Conservation (phyloP, 1,284 basidiomycete species). For the Polyporus tsugae region DNA sequence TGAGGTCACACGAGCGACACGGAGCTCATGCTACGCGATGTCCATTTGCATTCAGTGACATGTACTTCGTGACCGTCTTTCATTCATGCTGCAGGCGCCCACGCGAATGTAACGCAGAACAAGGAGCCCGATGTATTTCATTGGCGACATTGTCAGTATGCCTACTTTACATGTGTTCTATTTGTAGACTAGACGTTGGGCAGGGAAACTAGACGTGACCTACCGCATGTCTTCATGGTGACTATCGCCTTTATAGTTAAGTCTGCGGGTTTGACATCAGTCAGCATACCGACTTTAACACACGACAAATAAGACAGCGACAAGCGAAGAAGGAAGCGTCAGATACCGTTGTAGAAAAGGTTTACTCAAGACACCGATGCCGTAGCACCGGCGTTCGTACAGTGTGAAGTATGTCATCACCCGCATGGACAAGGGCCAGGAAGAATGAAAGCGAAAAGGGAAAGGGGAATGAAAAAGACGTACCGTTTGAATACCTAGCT, state of each 20-base stretch:
- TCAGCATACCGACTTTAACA: conserved; percentile 10
- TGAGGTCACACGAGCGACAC: conserved; percentile 14
- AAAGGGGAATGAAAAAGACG: not conserved
- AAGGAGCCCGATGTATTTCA: not conserved
- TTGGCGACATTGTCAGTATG: not conserved
- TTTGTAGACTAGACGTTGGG: not conserved
- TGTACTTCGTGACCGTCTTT: not conserved
- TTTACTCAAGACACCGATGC: conserved; percentile 47
- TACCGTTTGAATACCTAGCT: not conserved
- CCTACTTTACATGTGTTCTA: not conserved
- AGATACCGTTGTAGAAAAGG: conserved; percentile 68
- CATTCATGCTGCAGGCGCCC: not conserved
- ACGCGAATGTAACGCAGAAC: not conserved
- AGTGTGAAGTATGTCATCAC: conserved; percentile 54
- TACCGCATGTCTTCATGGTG: not conserved
- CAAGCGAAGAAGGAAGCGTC: conserved; percentile 47
- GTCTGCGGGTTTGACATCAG: not conserved
- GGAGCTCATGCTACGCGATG: not conserved
- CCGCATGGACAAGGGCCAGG: conserved; percentile 12
- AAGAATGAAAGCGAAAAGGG: not conserved
- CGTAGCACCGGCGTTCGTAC: conserved; percentile 50
- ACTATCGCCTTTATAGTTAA: not conserved
- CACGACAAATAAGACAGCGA: conserved; percentile 6
- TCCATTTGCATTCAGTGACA: not conserved
- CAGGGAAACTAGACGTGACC: not conserved